Conservation (phyloP, 169 alveolate genomes). For the Amoebophrya sp. region DNA sequence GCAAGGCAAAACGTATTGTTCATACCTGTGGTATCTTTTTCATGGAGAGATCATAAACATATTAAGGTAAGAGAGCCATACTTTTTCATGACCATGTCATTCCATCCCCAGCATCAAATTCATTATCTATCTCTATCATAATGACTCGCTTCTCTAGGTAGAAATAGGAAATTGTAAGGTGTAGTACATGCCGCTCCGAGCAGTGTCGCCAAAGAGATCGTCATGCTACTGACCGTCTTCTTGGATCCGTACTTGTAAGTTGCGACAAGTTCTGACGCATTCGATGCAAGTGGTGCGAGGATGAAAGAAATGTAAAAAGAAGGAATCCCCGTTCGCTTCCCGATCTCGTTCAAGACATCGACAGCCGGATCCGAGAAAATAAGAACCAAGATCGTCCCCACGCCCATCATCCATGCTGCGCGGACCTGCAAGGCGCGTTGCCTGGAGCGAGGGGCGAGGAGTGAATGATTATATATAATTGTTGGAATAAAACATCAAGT, state of each 20-base stretch:
- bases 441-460: too few relatives aligned
- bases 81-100: neutral
- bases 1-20: constrained; percentile 52
- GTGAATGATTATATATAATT: too few relatives aligned
- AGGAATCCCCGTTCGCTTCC: constrained; percentile 38
- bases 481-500: too few relatives aligned
- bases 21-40: constrained; percentile 42
- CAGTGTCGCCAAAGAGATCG: constrained; percentile 30
- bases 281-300: constrained; percentile 45
- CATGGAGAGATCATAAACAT: neutral
- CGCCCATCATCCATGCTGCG: neutral
- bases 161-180: neutral
- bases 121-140: neutral
- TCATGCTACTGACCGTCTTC: constrained; percentile 19
- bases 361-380: constrained; percentile 48
- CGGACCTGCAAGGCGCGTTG: neutral
- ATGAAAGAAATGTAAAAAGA: constrained; percentile 47
- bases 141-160: constrained; percentile 29
- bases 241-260: constrained; percentile 35
- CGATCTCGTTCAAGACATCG: constrained; percentile 43
- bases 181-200: constrained; percentile 26
- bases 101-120: neutral
- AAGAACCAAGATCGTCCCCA: constrained; percentile 47
- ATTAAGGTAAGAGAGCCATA: neutral
- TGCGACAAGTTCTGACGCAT: constrained; percentile 44